A percentile compares a stretch with the other conserved stretches of the same genome.
phyloP scores from a whole-genome alignment of 208 protist genomes.

The Leishmania arabica region DNA sequence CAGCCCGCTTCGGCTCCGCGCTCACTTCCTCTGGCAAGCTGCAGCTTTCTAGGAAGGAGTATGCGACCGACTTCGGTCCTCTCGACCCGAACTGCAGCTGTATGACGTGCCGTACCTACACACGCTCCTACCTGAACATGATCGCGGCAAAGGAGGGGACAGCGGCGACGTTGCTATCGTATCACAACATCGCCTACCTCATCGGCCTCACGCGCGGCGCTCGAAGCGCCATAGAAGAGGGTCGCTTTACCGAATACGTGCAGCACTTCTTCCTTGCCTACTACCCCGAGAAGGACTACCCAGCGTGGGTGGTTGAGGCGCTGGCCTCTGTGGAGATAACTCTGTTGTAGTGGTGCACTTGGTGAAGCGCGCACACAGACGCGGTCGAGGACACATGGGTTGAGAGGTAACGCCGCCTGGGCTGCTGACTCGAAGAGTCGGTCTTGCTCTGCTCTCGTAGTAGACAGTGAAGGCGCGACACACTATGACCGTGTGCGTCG shows the following conservation, averaged over 20 bases:
- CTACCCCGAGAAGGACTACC: slow-evolving; percentile 88
- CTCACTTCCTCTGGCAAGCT: slow-evolving; percentile 87
- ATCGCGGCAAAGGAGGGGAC: slow-evolving; percentile 89
- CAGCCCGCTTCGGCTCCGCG: slow-evolving; percentile 96
- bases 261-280: slow-evolving; percentile 86
- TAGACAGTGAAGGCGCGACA: neutral
- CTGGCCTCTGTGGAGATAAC: slow-evolving; percentile 80
- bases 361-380: neutral
- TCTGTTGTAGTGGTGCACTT: slow-evolving; percentile 31
- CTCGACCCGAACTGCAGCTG: slow-evolving; percentile 93
- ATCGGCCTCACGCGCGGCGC: slow-evolving; percentile 92
- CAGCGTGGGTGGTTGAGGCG: slow-evolving; percentile 87
- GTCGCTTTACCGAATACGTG: slow-evolving; percentile 86
- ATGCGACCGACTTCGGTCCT: slow-evolving; percentile 70
- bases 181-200: slow-evolving; percentile 98
- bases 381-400: neutral
- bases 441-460: neutral
- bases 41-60: slow-evolving; percentile 76
- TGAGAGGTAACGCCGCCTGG: neutral
- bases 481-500: neutral
- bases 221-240: slow-evolving; percentile 78
- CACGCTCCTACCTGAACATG: slow-evolving; percentile 93
- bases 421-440: neutral
- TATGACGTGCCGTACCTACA: slow-evolving; percentile 92
- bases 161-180: slow-evolving; percentile 94